Conservation (phyloP, 148 eudicot species). For the Chenopodium album region DNA sequence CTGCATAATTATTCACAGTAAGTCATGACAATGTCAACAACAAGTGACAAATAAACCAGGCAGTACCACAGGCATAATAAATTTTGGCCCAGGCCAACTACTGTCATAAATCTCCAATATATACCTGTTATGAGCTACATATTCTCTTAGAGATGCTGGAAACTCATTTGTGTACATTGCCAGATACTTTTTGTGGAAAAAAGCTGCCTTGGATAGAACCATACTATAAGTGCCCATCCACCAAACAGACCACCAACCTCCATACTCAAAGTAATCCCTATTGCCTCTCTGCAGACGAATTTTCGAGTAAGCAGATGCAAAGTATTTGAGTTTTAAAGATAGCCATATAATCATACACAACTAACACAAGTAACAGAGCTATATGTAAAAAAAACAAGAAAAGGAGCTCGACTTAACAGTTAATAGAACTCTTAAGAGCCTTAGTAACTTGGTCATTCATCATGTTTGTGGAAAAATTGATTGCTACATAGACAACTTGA, state of each 20-base stretch:
- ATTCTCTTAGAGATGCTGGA: conserved; percentile 79
- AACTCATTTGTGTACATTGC: conserved; percentile 67
- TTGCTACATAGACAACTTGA: neutral
- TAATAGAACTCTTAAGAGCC: neutral
- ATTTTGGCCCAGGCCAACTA: neutral
- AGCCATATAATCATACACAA: neutral
- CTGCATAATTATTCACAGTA: conserved; percentile 39
- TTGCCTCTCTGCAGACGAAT: conserved; percentile 43
- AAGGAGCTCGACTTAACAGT: neutral
- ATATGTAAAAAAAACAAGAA: neutral
- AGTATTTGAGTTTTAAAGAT: neutral
- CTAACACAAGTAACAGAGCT: neutral
- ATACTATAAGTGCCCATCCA: conserved; percentile 91
- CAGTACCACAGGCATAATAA: conserved; percentile 4
- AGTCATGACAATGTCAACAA: conserved; percentile 12
- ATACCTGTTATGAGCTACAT: conserved; percentile 72
- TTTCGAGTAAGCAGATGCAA: conserved; percentile 7
- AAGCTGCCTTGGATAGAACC: conserved; percentile 91
- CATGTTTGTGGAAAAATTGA: neutral
- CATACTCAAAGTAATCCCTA: conserved; percentile 45
- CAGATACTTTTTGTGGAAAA: conserved; percentile 86
- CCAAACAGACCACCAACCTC: conserved; percentile 99
- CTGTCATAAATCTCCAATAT: conserved; percentile 6
- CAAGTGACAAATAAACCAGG: conserved; percentile 1
- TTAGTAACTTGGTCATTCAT: neutral